Percentiles rank a stretch among this genome's conserved stretches.
These are phyloP conservation scores for Globisporangium splendens DNA, from an alignment of 352 stramenopile species.

Conservation along the genomic window DNA sequence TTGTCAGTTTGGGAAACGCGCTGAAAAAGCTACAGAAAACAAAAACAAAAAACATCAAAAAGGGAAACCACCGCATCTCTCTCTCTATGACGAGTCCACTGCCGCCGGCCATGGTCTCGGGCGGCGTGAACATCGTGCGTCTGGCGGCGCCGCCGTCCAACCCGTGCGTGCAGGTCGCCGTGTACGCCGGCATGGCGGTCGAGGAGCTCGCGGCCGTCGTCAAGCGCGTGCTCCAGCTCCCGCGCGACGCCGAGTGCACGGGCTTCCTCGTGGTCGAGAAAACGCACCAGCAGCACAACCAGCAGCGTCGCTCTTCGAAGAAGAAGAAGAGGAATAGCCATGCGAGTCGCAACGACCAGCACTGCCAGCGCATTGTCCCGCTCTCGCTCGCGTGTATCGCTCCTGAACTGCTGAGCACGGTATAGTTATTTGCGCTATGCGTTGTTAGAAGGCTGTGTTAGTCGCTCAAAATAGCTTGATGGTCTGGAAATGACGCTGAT, in stretches of 20 bases:
- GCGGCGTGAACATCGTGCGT: constrained; percentile 5
- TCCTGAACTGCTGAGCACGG: constrained; percentile 35
- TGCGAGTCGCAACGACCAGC: too few species aligned
- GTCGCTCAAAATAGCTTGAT: neutral
- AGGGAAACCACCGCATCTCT: too few species aligned
- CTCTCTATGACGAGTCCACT: neutral
- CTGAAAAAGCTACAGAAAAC: too few species aligned
- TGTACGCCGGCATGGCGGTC: constrained; percentile 49
- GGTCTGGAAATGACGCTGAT: neutral
- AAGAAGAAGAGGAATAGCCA: too few species aligned
- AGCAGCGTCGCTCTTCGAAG: neutral
- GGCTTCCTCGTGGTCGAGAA: constrained; percentile 36
- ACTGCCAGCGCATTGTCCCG: constrained; percentile 39
- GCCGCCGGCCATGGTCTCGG: neutral
- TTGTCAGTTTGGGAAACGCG: too few species aligned
- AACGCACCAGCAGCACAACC: constrained; percentile 4
- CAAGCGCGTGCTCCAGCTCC: constrained; percentile 26
- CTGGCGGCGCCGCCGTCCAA: constrained; percentile 7
- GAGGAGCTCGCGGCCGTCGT: constrained; percentile 46
- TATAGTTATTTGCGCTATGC: neutral
- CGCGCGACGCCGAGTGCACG: constrained; percentile 12
- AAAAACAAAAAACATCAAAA: too few species aligned
- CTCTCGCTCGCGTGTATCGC: constrained; percentile 54
- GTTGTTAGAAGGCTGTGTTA: too few species aligned
- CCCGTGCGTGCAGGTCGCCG: constrained; percentile 22